phyloP scores from a whole-genome alignment of 2,329 filamentous ascomycete species.

The Geosmithia morbida region DNA sequence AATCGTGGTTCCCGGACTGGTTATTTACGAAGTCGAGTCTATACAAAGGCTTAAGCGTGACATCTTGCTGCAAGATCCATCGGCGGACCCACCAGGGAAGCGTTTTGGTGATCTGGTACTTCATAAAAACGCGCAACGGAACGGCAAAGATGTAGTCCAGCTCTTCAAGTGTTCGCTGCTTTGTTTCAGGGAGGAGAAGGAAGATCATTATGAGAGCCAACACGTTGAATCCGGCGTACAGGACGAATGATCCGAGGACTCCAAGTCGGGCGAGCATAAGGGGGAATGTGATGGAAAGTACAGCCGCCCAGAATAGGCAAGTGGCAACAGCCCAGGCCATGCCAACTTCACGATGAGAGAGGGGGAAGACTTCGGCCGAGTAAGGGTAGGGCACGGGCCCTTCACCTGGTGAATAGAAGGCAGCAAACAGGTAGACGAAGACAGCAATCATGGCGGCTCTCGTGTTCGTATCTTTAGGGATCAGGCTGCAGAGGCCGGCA shows the following conservation, averaged over 20 bases:
- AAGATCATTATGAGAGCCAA: conserved; percentile 31
- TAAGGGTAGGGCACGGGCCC: conserved; percentile 44
- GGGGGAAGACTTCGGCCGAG: conserved; percentile 44
- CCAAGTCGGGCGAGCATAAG: conserved; percentile 22
- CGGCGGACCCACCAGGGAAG: conserved; percentile 21
- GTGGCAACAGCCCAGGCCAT: conserved; percentile 47
- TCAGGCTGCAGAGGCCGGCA: conserved; percentile 19
- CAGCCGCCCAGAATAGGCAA: conserved; percentile 33
- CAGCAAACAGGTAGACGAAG: conserved; percentile 48
- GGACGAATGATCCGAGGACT: conserved; percentile 17
- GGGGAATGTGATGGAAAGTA: conserved; percentile 32
- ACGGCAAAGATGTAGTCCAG: conserved; percentile 33
- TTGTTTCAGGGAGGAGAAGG: conserved; percentile 33
- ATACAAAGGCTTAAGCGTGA: conserved; percentile 1
- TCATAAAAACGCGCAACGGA: conserved; percentile 22
- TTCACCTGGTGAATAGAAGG: conserved; percentile 45
- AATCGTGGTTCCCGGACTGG: neutral
- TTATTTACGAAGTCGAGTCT: conserved; percentile 1
- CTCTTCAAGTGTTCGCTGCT: conserved; percentile 34
- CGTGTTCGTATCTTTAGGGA: conserved; percentile 12
- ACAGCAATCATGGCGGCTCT: conserved; percentile 35
- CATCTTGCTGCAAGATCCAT: conserved; percentile 3
- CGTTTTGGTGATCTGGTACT: conserved; percentile 22
- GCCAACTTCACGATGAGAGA: conserved; percentile 44
- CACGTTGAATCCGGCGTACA: conserved; percentile 32